phyloP scores from a whole-genome alignment of 2,329 filamentous ascomycete species.

The Aspergillus ruber region DNA sequence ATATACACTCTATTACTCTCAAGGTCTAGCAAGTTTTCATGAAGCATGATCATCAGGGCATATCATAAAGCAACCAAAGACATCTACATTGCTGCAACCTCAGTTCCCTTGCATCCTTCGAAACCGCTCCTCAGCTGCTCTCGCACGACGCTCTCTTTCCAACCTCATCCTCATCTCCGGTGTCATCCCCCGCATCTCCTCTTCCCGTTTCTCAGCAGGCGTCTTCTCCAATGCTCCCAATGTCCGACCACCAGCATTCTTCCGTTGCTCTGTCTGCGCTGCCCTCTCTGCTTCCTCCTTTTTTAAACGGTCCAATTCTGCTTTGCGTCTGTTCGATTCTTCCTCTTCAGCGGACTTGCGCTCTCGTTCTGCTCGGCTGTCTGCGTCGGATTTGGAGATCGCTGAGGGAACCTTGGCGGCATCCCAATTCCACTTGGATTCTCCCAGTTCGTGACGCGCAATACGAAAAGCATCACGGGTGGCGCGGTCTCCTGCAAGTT shows the following conservation, averaged over 20 bases:
- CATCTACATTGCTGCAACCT: not conserved
- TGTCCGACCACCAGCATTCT: slow-evolving; percentile 48
- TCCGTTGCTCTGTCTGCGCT: slow-evolving; percentile 40
- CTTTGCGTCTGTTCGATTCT: slow-evolving; percentile 63
- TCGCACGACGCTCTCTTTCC: slow-evolving; percentile 81
- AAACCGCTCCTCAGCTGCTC: slow-evolving; percentile 85
- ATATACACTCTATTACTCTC: no score
- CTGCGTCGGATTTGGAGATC: slow-evolving; percentile 65
- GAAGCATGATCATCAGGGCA: not conserved
- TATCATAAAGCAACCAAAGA: not conserved
- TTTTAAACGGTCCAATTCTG: slow-evolving; percentile 66
- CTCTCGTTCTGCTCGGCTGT: slow-evolving; percentile 63
- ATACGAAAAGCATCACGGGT: slow-evolving; percentile 90
- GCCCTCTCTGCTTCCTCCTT: slow-evolving; percentile 50
- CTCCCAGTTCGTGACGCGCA: slow-evolving; percentile 74
- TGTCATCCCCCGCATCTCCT: slow-evolving; percentile 77
- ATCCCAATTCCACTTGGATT: slow-evolving; percentile 72
- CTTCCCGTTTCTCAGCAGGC: slow-evolving; percentile 72
- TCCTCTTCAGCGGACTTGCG: slow-evolving; percentile 61
- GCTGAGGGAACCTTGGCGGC: slow-evolving; percentile 64
- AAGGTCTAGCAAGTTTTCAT: not conserved
- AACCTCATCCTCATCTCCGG: slow-evolving; percentile 78
- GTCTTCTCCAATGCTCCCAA: slow-evolving; percentile 62
- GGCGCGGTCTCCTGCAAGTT: slow-evolving; percentile 74
- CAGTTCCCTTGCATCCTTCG: slow-evolving; percentile 52